Evolutionary conservation across 106 monocot species (phyloP).

Genomic region (Acorus calamus): DNA sequence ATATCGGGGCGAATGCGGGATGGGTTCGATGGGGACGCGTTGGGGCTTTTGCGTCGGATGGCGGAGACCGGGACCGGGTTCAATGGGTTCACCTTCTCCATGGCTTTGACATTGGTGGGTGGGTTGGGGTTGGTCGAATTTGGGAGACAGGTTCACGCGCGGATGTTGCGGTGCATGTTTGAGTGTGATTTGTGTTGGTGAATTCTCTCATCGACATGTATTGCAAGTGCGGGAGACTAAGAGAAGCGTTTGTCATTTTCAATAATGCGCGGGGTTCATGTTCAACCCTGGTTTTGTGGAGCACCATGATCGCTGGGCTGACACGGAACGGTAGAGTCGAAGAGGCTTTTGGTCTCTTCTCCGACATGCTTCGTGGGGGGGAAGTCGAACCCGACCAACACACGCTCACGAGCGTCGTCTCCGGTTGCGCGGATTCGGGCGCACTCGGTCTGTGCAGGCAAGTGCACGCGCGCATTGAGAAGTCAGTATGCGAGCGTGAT

Average conservation of each 20-base stretch:
- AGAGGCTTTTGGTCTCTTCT: constrained; percentile 48
- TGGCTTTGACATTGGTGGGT: constrained; percentile 36
- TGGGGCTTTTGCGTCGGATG: constrained; percentile 42
- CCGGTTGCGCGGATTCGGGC: constrained; percentile 61
- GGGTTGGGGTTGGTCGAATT: constrained; percentile 32
- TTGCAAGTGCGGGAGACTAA: constrained; percentile 57
- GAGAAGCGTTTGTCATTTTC: constrained; percentile 33
- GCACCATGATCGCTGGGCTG: constrained; percentile 67
- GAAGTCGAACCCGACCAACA: constrained; percentile 26
- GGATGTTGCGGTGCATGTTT: constrained; percentile 27
- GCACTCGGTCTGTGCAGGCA: constrained; percentile 55
- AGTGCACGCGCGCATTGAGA: constrained; percentile 54
- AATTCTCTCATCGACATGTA: constrained; percentile 81
- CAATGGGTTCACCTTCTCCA: constrained; percentile 60
- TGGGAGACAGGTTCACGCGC: constrained; percentile 55
- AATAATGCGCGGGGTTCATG: constrained; percentile 11
- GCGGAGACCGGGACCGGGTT: constrained; percentile 29
- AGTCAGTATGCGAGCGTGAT: constrained; percentile 50
- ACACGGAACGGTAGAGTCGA: constrained; percentile 49
- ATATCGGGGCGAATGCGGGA: constrained; percentile 47
- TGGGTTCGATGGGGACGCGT: constrained; percentile 25
- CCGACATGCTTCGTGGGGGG: constrained; percentile 33
- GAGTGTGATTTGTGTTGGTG: constrained; percentile 33
- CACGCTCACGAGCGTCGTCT: constrained; percentile 48
- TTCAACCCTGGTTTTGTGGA: no score